Evolutionary conservation across 2,329 filamentous ascomycete species (phyloP).

Genomic region (Westerdykella ornata): DNA sequence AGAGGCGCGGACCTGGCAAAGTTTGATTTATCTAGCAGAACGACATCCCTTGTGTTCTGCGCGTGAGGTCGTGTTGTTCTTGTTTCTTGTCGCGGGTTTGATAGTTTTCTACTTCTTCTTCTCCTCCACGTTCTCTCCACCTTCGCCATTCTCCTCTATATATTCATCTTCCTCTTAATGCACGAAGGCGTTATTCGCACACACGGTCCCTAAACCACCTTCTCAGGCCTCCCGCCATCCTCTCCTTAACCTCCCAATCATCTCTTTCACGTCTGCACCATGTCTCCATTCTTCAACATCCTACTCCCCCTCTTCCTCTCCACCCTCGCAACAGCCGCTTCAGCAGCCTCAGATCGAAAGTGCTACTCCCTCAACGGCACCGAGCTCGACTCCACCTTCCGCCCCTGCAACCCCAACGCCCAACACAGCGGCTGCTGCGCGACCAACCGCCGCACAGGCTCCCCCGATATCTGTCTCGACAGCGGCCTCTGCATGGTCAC

Average conservation of each 20-base stretch:
- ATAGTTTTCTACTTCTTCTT: neutral
- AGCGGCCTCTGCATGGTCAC: slow-evolving; percentile 34
- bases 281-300: no score
- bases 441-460: slow-evolving; percentile 15
- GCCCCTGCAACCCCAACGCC: slow-evolving; percentile 24
- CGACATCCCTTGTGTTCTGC: neutral
- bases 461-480: slow-evolving; percentile 27
- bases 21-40: neutral
- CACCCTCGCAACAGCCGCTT: neutral
- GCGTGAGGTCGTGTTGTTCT: neutral
- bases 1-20: no score
- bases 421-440: slow-evolving; percentile 33
- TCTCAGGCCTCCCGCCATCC: no score
- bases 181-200: no score
- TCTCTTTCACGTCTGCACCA: no score
- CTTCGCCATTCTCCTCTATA: no score
- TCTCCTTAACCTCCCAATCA: no score
- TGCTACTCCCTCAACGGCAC: slow-evolving; percentile 29
- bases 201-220: no score
- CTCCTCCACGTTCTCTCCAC: neutral
- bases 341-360: slow-evolving; percentile 12
- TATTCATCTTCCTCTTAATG: no score
- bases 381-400: slow-evolving; percentile 22
- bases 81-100: neutral
- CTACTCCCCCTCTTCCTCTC: no score